These are phyloP conservation scores for Coprinopsis sp. DNA, from an alignment of 768 basidiomycete genomes.

Conservation along the genomic window DNA sequence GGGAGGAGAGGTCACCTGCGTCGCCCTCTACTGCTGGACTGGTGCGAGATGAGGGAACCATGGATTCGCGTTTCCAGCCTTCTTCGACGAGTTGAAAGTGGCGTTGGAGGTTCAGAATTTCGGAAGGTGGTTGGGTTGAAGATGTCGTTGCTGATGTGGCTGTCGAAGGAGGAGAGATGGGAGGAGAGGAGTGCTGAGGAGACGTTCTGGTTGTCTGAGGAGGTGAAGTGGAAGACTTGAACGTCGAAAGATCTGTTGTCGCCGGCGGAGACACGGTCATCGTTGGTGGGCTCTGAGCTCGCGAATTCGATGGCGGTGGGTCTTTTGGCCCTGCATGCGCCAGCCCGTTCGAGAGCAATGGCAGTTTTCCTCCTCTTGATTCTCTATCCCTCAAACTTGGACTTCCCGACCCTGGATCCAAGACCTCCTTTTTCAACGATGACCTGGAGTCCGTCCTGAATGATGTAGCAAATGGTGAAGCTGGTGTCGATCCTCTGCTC, in stretches of 20 bases:
- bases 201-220: too few species aligned
- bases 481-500: background rate
- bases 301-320: too few species aligned
- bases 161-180: too few species aligned
- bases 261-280: too few species aligned
- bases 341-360: too few species aligned
- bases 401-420: background rate
- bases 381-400: background rate
- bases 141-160: background rate
- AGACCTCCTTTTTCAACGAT: background rate
- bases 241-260: too few species aligned
- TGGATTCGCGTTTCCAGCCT: background rate
- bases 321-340: too few species aligned
- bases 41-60: background rate
- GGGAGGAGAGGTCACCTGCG: too few species aligned
- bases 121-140: background rate
- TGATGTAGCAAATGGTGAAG: background rate
- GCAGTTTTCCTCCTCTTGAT: too few species aligned
- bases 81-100: slow-evolving; percentile 4
- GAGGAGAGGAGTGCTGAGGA: too few species aligned
- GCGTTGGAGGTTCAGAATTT: background rate
- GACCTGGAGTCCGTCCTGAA: background rate
- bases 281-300: too few species aligned
- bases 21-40: background rate
- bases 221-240: too few species aligned